Conservation (phyloP, 768 basidiomycete genomes). For the Mycena galopus region DNA sequence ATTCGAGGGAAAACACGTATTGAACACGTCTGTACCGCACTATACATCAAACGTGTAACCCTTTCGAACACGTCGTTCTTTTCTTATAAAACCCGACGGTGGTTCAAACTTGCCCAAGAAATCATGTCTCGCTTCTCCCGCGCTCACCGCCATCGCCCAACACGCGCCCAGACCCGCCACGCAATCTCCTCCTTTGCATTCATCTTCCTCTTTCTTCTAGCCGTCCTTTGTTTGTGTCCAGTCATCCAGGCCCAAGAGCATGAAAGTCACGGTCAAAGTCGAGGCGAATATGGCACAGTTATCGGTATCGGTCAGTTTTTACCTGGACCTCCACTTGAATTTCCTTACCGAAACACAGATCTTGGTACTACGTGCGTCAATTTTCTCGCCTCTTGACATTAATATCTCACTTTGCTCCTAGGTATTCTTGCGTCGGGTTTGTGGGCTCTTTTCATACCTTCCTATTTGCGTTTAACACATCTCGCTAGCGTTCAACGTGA, state of each 20-base stretch:
- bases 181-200: conserved; percentile 66
- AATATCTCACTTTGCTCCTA: conserved; percentile 41
- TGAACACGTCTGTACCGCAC: conserved; percentile 23
- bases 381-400: conserved; percentile 3
- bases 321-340: neutral
- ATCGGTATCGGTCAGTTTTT: conserved; percentile 78
- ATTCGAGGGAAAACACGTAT: conserved; percentile 25
- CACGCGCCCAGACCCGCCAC: conserved; percentile 60
- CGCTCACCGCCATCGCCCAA: conserved; percentile 20
- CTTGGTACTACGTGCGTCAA: conserved; percentile 78
- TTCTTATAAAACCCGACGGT: conserved; percentile 11
- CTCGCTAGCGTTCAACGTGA: conserved; percentile 50
- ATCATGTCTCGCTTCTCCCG: conserved; percentile 51
- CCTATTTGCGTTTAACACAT: neutral
- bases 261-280: conserved; percentile 55
- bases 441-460: conserved; percentile 19
- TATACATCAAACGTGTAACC: conserved; percentile 11
- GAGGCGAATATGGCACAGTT: conserved; percentile 79
- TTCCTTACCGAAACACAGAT: conserved; percentile 55
- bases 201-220: conserved; percentile 64
- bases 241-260: conserved; percentile 62
- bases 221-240: conserved; percentile 78
- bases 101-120: conserved; percentile 59
- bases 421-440: conserved; percentile 77
- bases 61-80: conserved; percentile 17